These are phyloP conservation scores for Boletus rufocinnamomeus DNA, from an alignment of 768 basidiomycete genomes.

Conservation along the genomic window DNA sequence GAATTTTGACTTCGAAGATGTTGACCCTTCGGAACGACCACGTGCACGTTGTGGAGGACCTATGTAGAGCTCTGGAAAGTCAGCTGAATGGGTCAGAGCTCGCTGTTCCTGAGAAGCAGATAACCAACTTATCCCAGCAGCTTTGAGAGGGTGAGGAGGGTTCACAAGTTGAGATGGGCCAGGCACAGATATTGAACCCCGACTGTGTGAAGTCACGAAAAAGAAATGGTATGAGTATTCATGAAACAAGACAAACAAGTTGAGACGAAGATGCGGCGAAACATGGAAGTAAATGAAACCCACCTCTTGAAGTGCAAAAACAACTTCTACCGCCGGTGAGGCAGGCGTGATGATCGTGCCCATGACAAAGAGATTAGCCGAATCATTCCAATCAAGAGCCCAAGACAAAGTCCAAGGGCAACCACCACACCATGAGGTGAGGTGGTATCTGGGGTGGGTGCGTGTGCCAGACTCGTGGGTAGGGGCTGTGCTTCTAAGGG, in stretches of 20 bases:
- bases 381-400: slow-evolving; percentile 52
- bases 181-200: slow-evolving; percentile 6
- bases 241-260: neutral
- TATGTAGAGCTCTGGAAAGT: slow-evolving; percentile 38
- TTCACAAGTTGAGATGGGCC: slow-evolving; percentile 5
- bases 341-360: slow-evolving; percentile 59
- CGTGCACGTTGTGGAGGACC: slow-evolving; percentile 37
- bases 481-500: slow-evolving; percentile 71
- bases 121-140: neutral
- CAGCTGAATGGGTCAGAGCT: slow-evolving; percentile 34
- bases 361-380: slow-evolving; percentile 48
- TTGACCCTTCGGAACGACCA: slow-evolving; percentile 42
- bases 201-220: slow-evolving; percentile 6
- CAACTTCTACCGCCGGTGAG: slow-evolving; percentile 59
- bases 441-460: slow-evolving; percentile 13
- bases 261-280: neutral
- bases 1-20: slow-evolving; percentile 47
- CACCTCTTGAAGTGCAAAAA: slow-evolving; percentile 51
- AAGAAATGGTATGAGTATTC: neutral
- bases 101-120: slow-evolving; percentile 6
- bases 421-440: slow-evolving; percentile 60
- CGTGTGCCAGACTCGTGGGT: slow-evolving; percentile 46
- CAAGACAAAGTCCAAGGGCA: slow-evolving; percentile 75
- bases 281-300: slow-evolving; percentile 7
- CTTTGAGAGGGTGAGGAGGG: slow-evolving; percentile 19